A percentile compares a stretch with the other conserved stretches of the same genome.
Evolutionary conservation across 257 asterid genomes (phyloP).

Genomic region (Capsicum pubescens): DNA sequence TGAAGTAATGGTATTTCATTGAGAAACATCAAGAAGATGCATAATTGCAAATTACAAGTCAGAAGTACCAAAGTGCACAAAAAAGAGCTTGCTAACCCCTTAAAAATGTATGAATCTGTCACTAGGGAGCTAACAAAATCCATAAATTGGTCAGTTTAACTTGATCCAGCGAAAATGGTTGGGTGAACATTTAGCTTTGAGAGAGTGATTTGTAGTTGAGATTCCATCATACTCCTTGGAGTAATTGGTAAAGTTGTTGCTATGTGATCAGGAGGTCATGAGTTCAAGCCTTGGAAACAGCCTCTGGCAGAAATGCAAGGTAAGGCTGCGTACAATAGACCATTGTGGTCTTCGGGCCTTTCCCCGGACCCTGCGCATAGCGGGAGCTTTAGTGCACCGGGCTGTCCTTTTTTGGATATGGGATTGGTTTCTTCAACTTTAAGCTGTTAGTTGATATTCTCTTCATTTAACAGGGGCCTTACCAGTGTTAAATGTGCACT

Average conservation of each 20-base stretch:
- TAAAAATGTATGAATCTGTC: background rate
- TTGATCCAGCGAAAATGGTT: background rate
- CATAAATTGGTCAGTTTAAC: background rate
- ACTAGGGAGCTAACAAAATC: background rate
- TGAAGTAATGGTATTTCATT: constrained; percentile 2
- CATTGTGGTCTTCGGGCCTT: too few species aligned
- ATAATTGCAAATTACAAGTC: background rate
- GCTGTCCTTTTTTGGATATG: background rate
- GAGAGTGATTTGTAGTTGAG: background rate
- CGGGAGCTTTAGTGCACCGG: too few species aligned
- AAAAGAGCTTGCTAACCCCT: background rate
- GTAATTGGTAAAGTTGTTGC: too few species aligned
- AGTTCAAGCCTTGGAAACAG: too few species aligned
- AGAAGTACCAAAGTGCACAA: background rate
- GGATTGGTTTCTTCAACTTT: background rate
- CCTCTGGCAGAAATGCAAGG: too few species aligned
- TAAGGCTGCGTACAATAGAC: too few species aligned
- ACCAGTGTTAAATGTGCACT: constrained; percentile 44
- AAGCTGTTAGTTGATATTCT: constrained; percentile 11
- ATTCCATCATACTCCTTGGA: background rate
- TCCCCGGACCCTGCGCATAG: too few species aligned
- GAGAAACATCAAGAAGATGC: background rate
- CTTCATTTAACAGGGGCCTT: constrained; percentile 43
- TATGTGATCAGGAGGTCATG: too few species aligned
- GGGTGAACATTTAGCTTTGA: background rate